Base-by-base conservation (phyloP, 108 stramenopile species). In the Skeletonema potamos region DNA sequence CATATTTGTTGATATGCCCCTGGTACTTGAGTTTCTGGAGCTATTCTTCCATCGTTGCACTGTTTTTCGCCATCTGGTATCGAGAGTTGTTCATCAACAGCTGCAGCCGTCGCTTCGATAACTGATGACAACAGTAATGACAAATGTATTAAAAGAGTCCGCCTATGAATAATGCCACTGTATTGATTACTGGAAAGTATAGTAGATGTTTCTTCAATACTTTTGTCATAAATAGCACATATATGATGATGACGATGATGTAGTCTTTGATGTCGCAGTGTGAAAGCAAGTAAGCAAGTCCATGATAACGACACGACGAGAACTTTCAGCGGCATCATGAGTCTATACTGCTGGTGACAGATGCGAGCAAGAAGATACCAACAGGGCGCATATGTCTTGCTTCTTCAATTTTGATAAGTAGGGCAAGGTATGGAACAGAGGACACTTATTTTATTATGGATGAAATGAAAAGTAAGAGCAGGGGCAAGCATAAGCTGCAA, bases 1-100 rank as follows among this genome's bases (percentile, higher is more conserved):
- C 89, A 90, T 12, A 67, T 20, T 29, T 87, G 81, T 59, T 84
- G 82, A 57, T 91, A 91, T 13, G 90, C 90, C 37, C 90, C 90
- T 5, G 90, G 86, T n/a, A 91, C 74, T 28, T 81, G 75, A 39
- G 33, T 63, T 72, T 87, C 90, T 37, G 27, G 17, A 26, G 70
- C 58, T 13, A 86, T 62, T 12, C 48, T 48, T 27, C 85, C 85
- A 44, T 73, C 66, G 28, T 58, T 33, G 41, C 79, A 80, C 28
- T 73, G 61, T 12, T n/a, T 28, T 58, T 51, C 48, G 2, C 48
- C 48, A 51, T 51, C 48, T 17, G 8, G 22, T 51, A 22, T 24
- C n/a, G 48, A 20, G 18, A 2, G 6, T 51, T 51, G 48, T 8
- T 51, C 48, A 22, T 51, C 48, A 18, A 8, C 48, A 51, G 22